Conservation (phyloP, 495 filamentous ascomycete species). For the Xylaria castorea region DNA sequence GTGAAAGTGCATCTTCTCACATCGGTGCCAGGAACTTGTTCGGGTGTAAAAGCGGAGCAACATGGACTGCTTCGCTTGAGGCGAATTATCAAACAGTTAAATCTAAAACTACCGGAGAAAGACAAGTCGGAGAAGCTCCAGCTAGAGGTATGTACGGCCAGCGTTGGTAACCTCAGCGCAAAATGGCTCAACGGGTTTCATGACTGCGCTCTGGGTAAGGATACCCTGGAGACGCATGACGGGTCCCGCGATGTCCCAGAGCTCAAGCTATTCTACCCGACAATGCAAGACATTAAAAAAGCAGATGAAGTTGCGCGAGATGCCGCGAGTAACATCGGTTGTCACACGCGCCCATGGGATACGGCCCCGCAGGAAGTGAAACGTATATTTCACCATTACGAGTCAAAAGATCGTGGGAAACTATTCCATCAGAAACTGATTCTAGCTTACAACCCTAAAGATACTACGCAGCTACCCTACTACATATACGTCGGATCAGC, state of each 20-base stretch:
- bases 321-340: slow-evolving; percentile 33
- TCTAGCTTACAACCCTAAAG: slow-evolving; percentile 29
- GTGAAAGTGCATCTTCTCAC: slow-evolving; percentile 34
- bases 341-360: slow-evolving; percentile 32
- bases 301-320: slow-evolving; percentile 28
- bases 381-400: slow-evolving; percentile 33
- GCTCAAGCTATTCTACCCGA: slow-evolving; percentile 34
- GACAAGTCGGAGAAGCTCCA: slow-evolving; percentile 3
- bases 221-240: slow-evolving; percentile 15
- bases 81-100: slow-evolving; percentile 26
- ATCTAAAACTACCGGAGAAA: slow-evolving; percentile 9
- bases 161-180: slow-evolving; percentile 31
- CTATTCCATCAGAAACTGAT: slow-evolving; percentile 36
- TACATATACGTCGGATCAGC: slow-evolving; percentile 34
- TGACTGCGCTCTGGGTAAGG: slow-evolving; percentile 31
- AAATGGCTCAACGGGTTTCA: slow-evolving; percentile 34
- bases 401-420: slow-evolving; percentile 32
- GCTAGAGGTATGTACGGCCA: slow-evolving; percentile 32
- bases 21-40: slow-evolving; percentile 26
- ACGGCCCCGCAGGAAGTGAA: slow-evolving; percentile 28
- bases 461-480: slow-evolving; percentile 22
- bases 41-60: slow-evolving; percentile 31
- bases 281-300: slow-evolving; percentile 28
- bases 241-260: slow-evolving; percentile 23
- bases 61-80: slow-evolving; percentile 32